Base-by-base conservation (phyloP, 352 stramenopile genomes). In the Pythium scleroteichum region DNA sequence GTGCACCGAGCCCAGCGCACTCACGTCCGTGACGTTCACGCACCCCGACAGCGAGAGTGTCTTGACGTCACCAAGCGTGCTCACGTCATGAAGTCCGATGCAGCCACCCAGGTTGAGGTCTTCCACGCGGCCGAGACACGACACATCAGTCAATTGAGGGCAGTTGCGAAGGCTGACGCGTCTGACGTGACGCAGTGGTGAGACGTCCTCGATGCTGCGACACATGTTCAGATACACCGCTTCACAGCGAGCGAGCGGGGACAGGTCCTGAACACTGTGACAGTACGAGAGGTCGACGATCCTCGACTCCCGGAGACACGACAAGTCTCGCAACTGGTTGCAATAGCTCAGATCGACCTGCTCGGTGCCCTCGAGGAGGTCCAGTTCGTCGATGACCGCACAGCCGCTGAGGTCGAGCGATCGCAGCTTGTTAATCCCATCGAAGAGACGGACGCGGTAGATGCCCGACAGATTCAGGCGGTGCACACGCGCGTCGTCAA, bases 311-410 rank as follows among this genome's bases (percentile, higher is more conserved):
- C 51, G 44, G 13, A 91, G 64, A 55, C 77, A 87, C 22, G 61
- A 63, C 4, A 89, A 46, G 62, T 87, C 71, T 13, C 62, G 56
- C n/a, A 91, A 53, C 32, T 79, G 73, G 51, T 70, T 79, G 58
- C 82, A 91, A 58, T 91, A 91, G 42, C 73, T 85, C 44, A 91
- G 35, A 45, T 91, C 79, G 2, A 91, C 68, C 35, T 83, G 73
- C 0, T 22, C 44, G 48, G 88, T 73, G 19, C 71, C 72, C 0
- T 49, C 33, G 40, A 91, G 48, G 47, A 58, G 75, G 5, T 79
- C 63, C 16, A 88, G 47, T 0, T 71, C 72, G 53, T 82, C 72
- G 32, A 91, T 73, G 20, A 72, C 53, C 10, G 56, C 70, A 53
- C 77, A 87, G n/a, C 82, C 77, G 50, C 79, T 87, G 27, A 91